These are phyloP conservation scores for Pseudocercospora vitis DNA, from an alignment of 2,329 filamentous ascomycete species.

Conservation along the genomic window DNA sequence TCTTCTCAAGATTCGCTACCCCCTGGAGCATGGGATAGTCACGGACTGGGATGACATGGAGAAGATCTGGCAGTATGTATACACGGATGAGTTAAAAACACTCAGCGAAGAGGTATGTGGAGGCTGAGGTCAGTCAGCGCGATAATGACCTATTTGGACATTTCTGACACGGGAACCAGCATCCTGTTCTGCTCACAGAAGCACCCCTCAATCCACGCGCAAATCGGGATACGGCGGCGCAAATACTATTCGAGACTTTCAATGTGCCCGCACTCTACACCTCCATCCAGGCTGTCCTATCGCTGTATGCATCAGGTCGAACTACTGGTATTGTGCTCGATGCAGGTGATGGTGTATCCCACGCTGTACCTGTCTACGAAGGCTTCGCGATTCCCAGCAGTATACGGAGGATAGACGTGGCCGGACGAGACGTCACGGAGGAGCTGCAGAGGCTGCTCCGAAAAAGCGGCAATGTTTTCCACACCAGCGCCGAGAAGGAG, in stretches of 20 bases:
- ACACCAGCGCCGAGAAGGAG: conserved; percentile 98
- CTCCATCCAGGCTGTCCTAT: conserved; percentile 94
- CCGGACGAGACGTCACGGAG: conserved; percentile 93
- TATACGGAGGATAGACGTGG: conserved; percentile 93
- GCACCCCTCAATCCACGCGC: conserved; percentile 91
- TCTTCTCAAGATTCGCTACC: conserved; percentile 91
- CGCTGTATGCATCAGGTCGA: conserved; percentile 90
- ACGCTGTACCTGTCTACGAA: conserved; percentile 96
- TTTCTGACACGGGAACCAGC: conserved; percentile 51
- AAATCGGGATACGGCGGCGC: conserved; percentile 93
- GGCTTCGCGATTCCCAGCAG: conserved; percentile 95
- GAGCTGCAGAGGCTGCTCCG: conserved; percentile 86
- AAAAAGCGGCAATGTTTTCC: conserved; percentile 91
- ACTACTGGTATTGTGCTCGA: conserved; percentile 96
- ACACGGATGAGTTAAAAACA: conserved; percentile 92
- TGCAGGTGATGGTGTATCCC: conserved; percentile 92
- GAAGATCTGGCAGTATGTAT: conserved; percentile 98
- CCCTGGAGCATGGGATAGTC: conserved; percentile 94
- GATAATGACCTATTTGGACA: not conserved
- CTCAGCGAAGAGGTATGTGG: conserved; percentile 82
- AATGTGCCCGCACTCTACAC: conserved; percentile 96
- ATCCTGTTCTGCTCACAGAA: conserved; percentile 94
- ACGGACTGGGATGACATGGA: conserved; percentile 99
- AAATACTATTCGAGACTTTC: conserved; percentile 98
- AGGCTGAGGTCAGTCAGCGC: conserved; percentile 26